Evolutionary conservation across 331 rosid species (phyloP), one percentile per base, ranked within the genome.

Genomic region (Saraca asoca): DNA sequence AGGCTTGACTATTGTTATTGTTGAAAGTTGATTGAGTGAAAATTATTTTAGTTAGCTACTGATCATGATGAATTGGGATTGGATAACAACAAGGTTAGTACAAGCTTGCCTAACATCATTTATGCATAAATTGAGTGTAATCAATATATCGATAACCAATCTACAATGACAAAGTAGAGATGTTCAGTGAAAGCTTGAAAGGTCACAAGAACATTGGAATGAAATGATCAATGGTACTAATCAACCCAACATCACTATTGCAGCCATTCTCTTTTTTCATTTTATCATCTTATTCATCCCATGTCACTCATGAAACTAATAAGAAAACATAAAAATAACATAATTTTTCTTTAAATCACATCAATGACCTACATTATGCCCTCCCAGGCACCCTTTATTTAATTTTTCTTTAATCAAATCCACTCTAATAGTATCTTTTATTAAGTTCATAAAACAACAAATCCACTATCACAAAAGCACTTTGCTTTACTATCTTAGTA

Each of bases 111-210:
- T 52, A 0, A 14, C 31, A 39, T 24, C 10, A 39, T 14, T 9
- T 15, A 16, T 67, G 6, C 85, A 42, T 88, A 88, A 44, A 69
- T 53, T 74, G 81, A 82, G 96, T 92, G 46, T 92, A 88, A 76
- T 88, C 92, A 69, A 88, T 78, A 78, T 88, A 92, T 34, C 92
- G 78, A 62, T 78, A 86, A 10, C 92, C 93, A 7, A 71, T 68
- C 96, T 86, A 80, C 37, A 71, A 38, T 31, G 45, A 34, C 44
- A 13, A 63, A 59, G 3, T 7, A 43, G 31, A 68, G 7, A 42
- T 43, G 59, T 10, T 38, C 43, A 19, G 70, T 34, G 18, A 15
- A 58, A 33, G 9, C 7, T 14, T 13, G 15, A 18, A 44, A 6
- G 46, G 5, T n/a, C n/a, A n/a, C n/a, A n/a, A n/a, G n/a, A n/a